phyloP scores from a whole-genome alignment of 2,329 filamentous ascomycete genomes.

The Endoconidiophora laricicola region DNA sequence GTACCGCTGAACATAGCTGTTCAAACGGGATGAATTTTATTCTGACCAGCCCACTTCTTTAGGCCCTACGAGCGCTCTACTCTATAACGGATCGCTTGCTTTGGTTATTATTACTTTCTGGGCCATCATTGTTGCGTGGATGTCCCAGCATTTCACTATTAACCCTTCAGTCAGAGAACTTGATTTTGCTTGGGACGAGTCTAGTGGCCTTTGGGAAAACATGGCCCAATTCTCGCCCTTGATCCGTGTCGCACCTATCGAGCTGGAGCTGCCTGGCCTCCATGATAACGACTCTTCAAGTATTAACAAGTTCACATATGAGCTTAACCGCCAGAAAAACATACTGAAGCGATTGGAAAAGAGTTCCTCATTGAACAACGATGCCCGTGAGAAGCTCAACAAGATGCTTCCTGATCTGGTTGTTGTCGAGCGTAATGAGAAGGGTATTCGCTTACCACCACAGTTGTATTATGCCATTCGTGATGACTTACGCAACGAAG shows the following conservation, averaged over 20 bases:
- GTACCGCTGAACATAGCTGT: too few species aligned
- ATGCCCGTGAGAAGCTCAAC: conserved; percentile 27
- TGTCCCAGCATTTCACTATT: conserved; percentile 6
- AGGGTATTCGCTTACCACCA: conserved; percentile 34
- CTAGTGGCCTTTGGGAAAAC: conserved; percentile 16
- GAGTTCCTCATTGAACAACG: conserved; percentile 9
- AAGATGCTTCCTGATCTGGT: conserved; percentile 38
- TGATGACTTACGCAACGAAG: conserved; percentile 34
- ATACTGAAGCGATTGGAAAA: conserved; percentile 3
- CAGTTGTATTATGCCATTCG: conserved; percentile 51
- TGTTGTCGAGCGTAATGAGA: conserved; percentile 33
- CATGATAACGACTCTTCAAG: conserved; percentile 19
- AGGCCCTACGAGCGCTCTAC: neutral
- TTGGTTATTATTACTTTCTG: conserved; percentile 5
- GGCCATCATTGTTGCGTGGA: neutral
- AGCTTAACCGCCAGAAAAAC: conserved; percentile 19
- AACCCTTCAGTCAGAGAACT: conserved; percentile 8
- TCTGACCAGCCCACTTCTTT: neutral
- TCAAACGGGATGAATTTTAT: too few species aligned
- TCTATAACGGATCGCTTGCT: conserved; percentile 1
- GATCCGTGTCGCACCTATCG: neutral
- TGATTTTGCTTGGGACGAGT: conserved; percentile 16
- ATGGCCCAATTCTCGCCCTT: conserved; percentile 18
- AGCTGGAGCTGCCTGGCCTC: conserved; percentile 10
- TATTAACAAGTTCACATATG: conserved; percentile 18